phyloP scores from a whole-genome alignment of 768 basidiomycete genomes.

The Boletus fagicola region DNA sequence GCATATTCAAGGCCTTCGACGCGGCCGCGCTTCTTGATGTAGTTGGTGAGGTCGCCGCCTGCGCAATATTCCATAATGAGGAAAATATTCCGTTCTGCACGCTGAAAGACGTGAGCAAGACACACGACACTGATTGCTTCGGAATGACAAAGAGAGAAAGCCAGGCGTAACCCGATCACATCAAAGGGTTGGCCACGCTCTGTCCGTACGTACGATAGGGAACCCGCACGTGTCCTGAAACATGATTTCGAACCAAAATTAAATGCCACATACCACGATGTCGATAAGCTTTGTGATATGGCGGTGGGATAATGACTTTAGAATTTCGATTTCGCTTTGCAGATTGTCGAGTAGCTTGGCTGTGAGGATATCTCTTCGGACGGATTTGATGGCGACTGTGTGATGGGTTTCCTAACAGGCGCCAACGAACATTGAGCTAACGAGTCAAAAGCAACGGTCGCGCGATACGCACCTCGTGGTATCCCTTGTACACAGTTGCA shows the following conservation, averaged over 20 bases:
- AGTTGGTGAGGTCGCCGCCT: constrained; percentile 92
- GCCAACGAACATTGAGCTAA: neutral
- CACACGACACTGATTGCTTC: neutral
- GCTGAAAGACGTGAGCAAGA: constrained; percentile 39
- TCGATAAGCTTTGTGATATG: constrained; percentile 93
- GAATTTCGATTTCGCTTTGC: constrained; percentile 96
- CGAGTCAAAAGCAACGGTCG: neutral
- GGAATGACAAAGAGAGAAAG: neutral
- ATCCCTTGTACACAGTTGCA: constrained; percentile 93
- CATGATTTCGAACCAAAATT: neutral
- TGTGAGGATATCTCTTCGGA: constrained; percentile 82
- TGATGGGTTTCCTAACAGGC: constrained; percentile 64
- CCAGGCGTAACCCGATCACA: neutral
- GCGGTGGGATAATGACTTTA: constrained; percentile 88
- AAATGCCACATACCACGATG: constrained; percentile 66
- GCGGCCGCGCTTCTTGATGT: constrained; percentile 96
- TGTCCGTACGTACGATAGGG: neutral
- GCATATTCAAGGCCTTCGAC: constrained; percentile 85
- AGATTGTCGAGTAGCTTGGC: constrained; percentile 95
- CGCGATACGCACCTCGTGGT: constrained; percentile 68
- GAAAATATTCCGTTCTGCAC: constrained; percentile 78
- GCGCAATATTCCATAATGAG: constrained; percentile 98
- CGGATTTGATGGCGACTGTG: constrained; percentile 92
- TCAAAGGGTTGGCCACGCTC: neutral
- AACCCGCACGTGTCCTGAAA: neutral